Evolutionary conservation across 106 monocot genomes (phyloP).

Genomic region (Dioscorea zingiberensis): DNA sequence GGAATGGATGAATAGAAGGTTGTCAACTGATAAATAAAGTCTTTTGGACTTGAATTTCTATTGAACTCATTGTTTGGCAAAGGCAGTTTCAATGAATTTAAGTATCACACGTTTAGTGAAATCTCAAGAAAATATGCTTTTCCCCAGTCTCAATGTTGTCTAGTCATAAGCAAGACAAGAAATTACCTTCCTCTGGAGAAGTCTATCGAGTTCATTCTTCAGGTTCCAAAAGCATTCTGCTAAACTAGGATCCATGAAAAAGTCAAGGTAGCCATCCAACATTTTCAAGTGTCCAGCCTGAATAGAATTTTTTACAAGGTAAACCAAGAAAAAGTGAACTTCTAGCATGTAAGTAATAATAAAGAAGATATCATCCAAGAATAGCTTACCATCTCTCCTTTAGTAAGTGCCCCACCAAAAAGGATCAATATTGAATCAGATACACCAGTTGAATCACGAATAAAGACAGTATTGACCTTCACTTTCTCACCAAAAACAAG

Average conservation of each 20-base stretch:
- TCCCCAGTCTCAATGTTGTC: too few species aligned
- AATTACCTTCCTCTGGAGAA: slow-evolving; percentile 87
- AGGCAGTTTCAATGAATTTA: too few species aligned
- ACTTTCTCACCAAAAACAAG: slow-evolving; percentile 98
- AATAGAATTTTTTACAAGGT: neutral
- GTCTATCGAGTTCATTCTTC: slow-evolving; percentile 76
- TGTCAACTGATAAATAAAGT: too few species aligned
- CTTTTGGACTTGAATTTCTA: too few species aligned
- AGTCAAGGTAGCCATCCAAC: slow-evolving; percentile 95
- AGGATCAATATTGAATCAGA: slow-evolving; percentile 94
- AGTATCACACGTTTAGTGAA: too few species aligned
- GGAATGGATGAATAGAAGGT: too few species aligned
- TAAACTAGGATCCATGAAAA: slow-evolving; percentile 98
- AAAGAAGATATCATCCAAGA: neutral
- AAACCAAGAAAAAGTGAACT: neutral
- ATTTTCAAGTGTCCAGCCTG: slow-evolving; percentile 95
- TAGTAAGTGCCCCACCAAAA: slow-evolving; percentile 75
- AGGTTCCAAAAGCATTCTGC: slow-evolving; percentile 78
- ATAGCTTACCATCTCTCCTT: slow-evolving; percentile 65
- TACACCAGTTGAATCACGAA: slow-evolving; percentile 97
- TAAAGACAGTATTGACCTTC: slow-evolving; percentile 90
- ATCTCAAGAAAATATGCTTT: too few species aligned
- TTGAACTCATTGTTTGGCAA: too few species aligned
- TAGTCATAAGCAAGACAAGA: neutral
- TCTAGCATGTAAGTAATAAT: neutral